Conservation (phyloP, 768 basidiomycete genomes). For the Suillus brevipes region DNA sequence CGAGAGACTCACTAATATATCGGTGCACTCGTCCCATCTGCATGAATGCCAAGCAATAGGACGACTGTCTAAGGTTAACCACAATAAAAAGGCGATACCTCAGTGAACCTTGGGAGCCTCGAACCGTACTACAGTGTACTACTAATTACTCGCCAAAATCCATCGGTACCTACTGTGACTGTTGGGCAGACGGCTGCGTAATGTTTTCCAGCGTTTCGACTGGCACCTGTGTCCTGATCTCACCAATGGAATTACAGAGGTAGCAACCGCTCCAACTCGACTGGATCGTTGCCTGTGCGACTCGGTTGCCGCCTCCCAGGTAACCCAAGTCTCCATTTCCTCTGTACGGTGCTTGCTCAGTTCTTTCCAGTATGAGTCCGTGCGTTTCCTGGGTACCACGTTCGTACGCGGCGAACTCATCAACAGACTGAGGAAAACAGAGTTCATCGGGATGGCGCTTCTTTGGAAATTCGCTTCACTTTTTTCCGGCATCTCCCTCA, state of each 20-base stretch:
- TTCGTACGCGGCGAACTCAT: not conserved
- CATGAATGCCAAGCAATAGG: not conserved
- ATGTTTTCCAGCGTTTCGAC: not conserved
- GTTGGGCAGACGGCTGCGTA: not conserved
- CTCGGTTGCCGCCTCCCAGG: not conserved
- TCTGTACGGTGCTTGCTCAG: not conserved
- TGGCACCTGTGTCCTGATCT: not conserved
- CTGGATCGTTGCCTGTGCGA: not conserved
- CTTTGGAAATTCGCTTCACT: not conserved
- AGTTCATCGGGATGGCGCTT: not conserved
- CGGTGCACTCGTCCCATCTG: not conserved
- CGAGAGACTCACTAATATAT: not conserved
- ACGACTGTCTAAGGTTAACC: not conserved
- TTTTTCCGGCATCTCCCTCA: not conserved
- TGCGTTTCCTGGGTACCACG: not conserved
- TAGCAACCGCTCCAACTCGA: not conserved
- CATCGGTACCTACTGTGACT: not conserved
- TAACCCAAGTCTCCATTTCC: not conserved
- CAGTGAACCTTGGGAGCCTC: not conserved
- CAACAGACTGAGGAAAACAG: not conserved
- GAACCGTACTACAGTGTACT: not conserved
- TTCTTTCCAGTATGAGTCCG: not conserved
- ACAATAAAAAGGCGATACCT: not conserved
- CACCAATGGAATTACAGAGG: not conserved
- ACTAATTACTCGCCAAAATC: not conserved